These are phyloP conservation scores for Pseudonitzschia multiseries DNA, from an alignment of 108 stramenopile species.

Conservation along the genomic window DNA sequence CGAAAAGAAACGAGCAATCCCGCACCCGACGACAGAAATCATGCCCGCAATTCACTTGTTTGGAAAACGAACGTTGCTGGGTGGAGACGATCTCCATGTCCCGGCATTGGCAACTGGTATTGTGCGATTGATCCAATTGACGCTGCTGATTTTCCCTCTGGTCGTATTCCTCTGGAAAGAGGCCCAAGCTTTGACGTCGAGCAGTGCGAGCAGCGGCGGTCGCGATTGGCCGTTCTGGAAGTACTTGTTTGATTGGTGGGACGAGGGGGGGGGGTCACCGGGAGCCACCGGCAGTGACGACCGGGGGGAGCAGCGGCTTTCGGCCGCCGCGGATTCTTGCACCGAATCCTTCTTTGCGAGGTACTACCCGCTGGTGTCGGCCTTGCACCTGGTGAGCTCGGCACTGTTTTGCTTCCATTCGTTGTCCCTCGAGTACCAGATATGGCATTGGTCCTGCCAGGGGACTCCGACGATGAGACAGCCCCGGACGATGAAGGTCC, in stretches of 20 bases:
- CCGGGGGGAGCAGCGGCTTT: background rate
- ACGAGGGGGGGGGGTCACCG: slow-evolving; percentile 7
- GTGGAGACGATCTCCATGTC: slow-evolving; percentile 81
- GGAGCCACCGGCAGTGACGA: no score
- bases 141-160: slow-evolving; percentile 21
- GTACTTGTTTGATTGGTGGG: slow-evolving; percentile 22
- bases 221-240: slow-evolving; percentile 24
- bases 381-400: slow-evolving; percentile 17
- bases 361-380: slow-evolving; percentile 26
- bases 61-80: slow-evolving; percentile 64
- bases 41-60: slow-evolving; percentile 89
- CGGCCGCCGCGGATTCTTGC: background rate
- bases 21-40: no score
- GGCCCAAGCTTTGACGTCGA: background rate
- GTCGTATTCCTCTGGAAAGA: slow-evolving; percentile 14
- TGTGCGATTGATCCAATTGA: slow-evolving; percentile 40
- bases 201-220: no score
- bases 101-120: slow-evolving; percentile 43
- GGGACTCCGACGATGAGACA: slow-evolving; percentile 44
- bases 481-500: slow-evolving; percentile 31
- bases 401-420: slow-evolving; percentile 20
- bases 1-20: no score
- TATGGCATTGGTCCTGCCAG: slow-evolving; percentile 31
- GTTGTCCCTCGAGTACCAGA: slow-evolving; percentile 24
- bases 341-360: background rate